These are phyloP conservation scores for Termitomyces sp. DNA, from an alignment of 768 basidiomycete genomes.

Conservation along the genomic window DNA sequence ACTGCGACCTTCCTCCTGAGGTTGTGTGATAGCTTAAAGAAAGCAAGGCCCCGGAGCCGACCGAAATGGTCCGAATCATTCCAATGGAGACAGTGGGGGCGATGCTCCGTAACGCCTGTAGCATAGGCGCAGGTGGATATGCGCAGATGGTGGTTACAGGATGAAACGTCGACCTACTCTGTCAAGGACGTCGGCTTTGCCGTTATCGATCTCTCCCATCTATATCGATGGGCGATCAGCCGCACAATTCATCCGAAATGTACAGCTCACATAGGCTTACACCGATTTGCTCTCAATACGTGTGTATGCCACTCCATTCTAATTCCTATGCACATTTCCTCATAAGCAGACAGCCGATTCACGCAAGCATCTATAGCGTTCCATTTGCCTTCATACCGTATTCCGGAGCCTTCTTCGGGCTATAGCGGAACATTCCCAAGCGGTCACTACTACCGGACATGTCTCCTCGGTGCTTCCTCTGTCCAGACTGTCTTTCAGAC, in stretches of 20 bases:
- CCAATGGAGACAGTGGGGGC: background rate
- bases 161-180: background rate
- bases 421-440: background rate
- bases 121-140: background rate
- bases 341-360: too few relatives aligned
- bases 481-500: background rate
- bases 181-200: conserved; percentile 3
- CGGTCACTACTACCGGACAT: background rate
- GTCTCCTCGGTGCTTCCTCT: background rate
- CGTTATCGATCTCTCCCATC: conserved; percentile 13
- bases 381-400: background rate
- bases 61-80: background rate
- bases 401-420: background rate
- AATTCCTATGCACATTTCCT: background rate
- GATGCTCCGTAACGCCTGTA: background rate
- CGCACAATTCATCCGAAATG: conserved; percentile 1
- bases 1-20: background rate
- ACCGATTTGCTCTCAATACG: background rate
- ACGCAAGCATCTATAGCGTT: too few relatives aligned
- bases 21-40: background rate
- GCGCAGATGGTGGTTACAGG: conserved; percentile 2
- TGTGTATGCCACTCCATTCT: background rate
- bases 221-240: conserved; percentile 13
- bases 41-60: background rate
- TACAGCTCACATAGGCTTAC: background rate